Evolutionary conservation across 1,139 yeast species (phyloP), one percentile per base, ranked within the genome.

Genomic region (Suhomyces taliae): DNA sequence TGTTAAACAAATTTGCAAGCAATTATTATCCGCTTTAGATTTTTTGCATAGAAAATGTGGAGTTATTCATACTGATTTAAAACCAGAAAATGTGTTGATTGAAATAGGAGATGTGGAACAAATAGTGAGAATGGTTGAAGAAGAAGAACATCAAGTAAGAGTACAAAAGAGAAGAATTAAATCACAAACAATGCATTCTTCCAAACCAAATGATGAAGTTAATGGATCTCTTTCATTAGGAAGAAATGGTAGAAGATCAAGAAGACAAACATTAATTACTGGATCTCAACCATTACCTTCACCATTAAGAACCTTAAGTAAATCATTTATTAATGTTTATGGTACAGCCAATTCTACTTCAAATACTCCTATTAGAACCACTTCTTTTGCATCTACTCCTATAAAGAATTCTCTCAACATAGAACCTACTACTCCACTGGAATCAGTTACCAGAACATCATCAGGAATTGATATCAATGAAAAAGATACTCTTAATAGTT

Each of bases 261-360:
- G 96, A 58, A 71, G 95, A 41, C 83, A 83, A 52, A 84, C 96
- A 0, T 68, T 90, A 36, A 85, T 91, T 42, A 88, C 95, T 0
- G 97, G 93, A 1, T 85, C 93, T 0, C 93, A 87, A 61, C 96
- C 96, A 11, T 69, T 89, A 44, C 95, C 95, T 1, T 84, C 91
- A 0, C 93, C 95, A 2, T 71, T 87, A 34, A 53, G 66, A 29
- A 55, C 65, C 1, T 61, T 61, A 49, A 62, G 60, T 52, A 61
- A 59, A 44, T 57, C 64, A 11, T 60, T 61, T 43, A 65, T 74
- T 32, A 71, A 66, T 47, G 69, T 69, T 15, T 70, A 66, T 48
- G 76, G 74, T 9, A 62, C 72, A 36, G 65, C 78, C 7, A 63
- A 58, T 34, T 70, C 78, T 8, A 72, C 78, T 3, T 66, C 74